Percentiles rank a stretch among this genome's conserved stretches.
Evolutionary conservation across 1,139 yeast genomes (phyloP).

Genomic region (Saccharomyces hybrid): DNA sequence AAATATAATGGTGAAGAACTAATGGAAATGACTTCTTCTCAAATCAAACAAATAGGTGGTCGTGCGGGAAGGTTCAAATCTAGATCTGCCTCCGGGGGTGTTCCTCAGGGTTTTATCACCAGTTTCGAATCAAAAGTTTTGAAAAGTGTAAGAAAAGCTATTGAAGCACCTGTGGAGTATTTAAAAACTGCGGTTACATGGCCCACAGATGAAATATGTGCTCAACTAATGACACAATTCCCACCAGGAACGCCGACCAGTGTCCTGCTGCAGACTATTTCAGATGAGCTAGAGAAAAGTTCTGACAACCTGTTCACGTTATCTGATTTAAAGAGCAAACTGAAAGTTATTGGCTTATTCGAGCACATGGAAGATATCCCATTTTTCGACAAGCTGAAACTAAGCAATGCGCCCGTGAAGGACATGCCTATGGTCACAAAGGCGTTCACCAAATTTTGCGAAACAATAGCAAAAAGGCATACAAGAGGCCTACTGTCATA

Average conservation of each 20-base stretch:
- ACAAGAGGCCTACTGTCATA: constrained; percentile 31
- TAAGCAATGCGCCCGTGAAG: constrained; percentile 53
- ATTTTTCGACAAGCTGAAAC: constrained; percentile 46
- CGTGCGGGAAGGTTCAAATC: constrained; percentile 78
- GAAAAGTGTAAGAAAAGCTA: constrained; percentile 36
- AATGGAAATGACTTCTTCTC: constrained; percentile 48
- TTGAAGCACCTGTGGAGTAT: constrained; percentile 41
- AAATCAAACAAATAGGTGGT: constrained; percentile 89
- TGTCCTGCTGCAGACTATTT: constrained; percentile 43
- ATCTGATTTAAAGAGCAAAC: constrained; percentile 36
- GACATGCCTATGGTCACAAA: constrained; percentile 27
- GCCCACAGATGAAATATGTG: constrained; percentile 60
- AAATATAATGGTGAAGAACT: constrained; percentile 65
- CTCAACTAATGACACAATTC: constrained; percentile 36
- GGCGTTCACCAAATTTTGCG: constrained; percentile 28
- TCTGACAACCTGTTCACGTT: constrained; percentile 21
- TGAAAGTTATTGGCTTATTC: constrained; percentile 41
- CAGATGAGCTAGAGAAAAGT: constrained; percentile 34
- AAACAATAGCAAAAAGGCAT: constrained; percentile 27
- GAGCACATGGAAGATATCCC: constrained; percentile 32
- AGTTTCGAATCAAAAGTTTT: constrained; percentile 43
- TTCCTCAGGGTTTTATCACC: constrained; percentile 50
- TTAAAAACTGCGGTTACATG: constrained; percentile 53
- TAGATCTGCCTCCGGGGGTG: constrained; percentile 9
- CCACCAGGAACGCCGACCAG: constrained; percentile 41